Evolutionary conservation across 495 filamentous ascomycete species (phyloP), one percentile per base, ranked within the genome.

Genomic region (Usnea hakonensis): DNA sequence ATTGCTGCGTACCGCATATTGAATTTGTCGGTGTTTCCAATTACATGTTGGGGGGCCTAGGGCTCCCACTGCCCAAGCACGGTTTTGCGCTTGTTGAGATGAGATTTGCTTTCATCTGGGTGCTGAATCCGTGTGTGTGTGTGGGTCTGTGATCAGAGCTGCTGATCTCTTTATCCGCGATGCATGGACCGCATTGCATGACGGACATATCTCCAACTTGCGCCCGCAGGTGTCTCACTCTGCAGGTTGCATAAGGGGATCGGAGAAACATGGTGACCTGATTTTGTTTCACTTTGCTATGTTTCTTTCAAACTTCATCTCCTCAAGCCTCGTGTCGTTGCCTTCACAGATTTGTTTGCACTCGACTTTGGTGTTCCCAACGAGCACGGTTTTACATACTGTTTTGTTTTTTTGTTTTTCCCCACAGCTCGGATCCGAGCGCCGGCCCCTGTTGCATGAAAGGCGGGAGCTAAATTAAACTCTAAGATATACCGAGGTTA

Each of bases 351-450:
- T 26, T 10, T 40, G n/a, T 21, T 19, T 28, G 16, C 10, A 2
- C 1, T 48, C 1, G 23, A 48, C 10, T 26, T 48, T 36, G 8
- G 44, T 48, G 26, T 30, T 50, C 13, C 16, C 5, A 26, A 50
- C 13, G 8, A 21, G n/a, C n/a, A n/a, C 17, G 17, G 19, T 8
- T 4, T 55, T 32, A 11, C 21, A 11, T 19, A 32, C 32, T 26
- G 48, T 5, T 17, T 52, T 52, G 14, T 46, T 50, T 43, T 40
- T 54, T 58, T 58, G 28, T 37, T 28, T 63, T 55, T 57, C 61
- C 57, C 54, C 61, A 63, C 40, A 55, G 54, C 40, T 58, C 54
- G 43, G 54, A 58, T 61, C 58, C 58, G 58, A 61, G 43, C 46
- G 46, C 36, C 33, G 55, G 55, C 61, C 61, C 61, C 43, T 50